phyloP scores from a whole-genome alignment of 345 rosid genomes.

The Cardiospermum halicacabum region DNA sequence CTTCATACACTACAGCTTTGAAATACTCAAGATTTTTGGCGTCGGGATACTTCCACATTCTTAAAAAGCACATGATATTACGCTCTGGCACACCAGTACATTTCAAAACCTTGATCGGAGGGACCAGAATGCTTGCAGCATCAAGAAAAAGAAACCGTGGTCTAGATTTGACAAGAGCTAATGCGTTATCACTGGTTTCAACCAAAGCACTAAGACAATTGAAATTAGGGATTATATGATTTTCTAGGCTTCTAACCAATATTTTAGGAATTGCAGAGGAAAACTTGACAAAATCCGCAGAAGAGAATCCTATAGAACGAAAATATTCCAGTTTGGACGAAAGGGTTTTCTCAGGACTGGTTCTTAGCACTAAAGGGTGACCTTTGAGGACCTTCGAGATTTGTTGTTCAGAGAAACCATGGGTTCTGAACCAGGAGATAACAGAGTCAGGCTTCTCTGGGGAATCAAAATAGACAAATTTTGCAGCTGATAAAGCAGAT shows the following conservation, averaged over 20 bases:
- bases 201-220: slow-evolving; percentile 15
- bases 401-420: slow-evolving; percentile 26
- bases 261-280: not conserved
- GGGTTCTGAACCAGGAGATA: slow-evolving; percentile 12
- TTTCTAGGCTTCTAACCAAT: slow-evolving; percentile 21
- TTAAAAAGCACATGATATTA: not conserved
- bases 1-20: too few species aligned
- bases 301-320: slow-evolving; percentile 26
- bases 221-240: slow-evolving; percentile 23
- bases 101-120: slow-evolving; percentile 11
- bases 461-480: not conserved
- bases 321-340: slow-evolving; percentile 36
- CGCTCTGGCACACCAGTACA: not conserved
- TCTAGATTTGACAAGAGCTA: not conserved
- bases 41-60: too few species aligned
- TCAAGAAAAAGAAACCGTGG: not conserved
- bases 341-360: slow-evolving; percentile 22
- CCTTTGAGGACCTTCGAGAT: slow-evolving; percentile 14
- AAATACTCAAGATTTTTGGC: too few species aligned
- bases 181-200: slow-evolving; percentile 3
- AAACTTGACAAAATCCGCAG: slow-evolving; percentile 10
- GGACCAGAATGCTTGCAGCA: not conserved
- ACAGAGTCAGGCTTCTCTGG: slow-evolving; percentile 13
- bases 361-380: slow-evolving; percentile 1
- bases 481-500: slow-evolving; percentile 5